Conservation (phyloP, 2,329 filamentous ascomycete genomes). For the Fusarium proliferatum region DNA sequence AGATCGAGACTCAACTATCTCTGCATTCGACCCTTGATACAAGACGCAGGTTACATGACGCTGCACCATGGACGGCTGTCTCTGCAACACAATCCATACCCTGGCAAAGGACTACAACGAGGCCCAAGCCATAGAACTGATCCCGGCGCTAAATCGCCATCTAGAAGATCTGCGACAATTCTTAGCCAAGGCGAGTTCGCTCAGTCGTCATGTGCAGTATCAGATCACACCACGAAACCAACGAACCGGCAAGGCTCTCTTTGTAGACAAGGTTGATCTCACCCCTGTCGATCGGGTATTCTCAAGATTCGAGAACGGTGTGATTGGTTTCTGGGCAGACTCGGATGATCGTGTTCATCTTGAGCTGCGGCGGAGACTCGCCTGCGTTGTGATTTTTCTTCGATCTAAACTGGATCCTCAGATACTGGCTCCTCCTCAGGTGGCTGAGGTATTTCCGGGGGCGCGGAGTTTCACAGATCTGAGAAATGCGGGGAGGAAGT, state of each 20-base stretch:
- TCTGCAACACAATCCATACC: not conserved
- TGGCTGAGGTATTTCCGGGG: conserved; percentile 31
- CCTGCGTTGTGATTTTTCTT: conserved; percentile 43
- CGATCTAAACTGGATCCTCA: conserved; percentile 36
- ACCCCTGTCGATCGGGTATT: conserved; percentile 26
- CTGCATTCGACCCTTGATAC: too few relatives aligned
- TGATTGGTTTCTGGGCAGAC: not conserved
- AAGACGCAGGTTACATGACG: not conserved
- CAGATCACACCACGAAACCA: conserved; percentile 43
- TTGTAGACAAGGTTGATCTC: conserved; percentile 30
- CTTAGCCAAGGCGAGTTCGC: conserved; percentile 37
- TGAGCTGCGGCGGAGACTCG: conserved; percentile 45
- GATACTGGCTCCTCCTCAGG: conserved; percentile 19
- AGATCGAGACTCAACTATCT: not conserved
- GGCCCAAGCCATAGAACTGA: not conserved
- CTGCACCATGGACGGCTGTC: not conserved
- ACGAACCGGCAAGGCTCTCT: conserved; percentile 43
- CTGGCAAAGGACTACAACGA: fast-evolving
- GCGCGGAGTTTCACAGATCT: conserved; percentile 34
- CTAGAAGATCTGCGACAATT: conserved; percentile 36
- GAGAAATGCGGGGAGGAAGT: too few relatives aligned
- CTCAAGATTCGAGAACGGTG: conserved; percentile 10
- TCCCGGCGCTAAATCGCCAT: conserved; percentile 35
- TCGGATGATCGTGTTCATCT: conserved; percentile 13
- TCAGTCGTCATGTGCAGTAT: conserved; percentile 43